Conservation (phyloP, 2,329 filamentous ascomycete genomes). For the Aspergillus carbonarius region DNA sequence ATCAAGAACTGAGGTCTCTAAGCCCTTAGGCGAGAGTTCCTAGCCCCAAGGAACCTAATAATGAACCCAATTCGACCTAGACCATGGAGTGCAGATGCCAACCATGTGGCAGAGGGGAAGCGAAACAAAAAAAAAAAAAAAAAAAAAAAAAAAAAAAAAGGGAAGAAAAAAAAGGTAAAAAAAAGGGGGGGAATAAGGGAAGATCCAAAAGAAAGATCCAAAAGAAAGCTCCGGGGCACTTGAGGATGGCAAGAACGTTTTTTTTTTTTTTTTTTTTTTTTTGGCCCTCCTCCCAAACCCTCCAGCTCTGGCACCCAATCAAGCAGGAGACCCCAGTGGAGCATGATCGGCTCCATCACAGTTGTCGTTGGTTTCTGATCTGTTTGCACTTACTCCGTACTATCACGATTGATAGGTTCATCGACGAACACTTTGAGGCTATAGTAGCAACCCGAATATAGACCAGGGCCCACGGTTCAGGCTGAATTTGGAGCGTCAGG, state of each 20-base stretch:
- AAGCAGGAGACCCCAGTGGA: background rate
- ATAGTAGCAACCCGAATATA: background rate
- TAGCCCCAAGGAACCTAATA: constrained; percentile 1
- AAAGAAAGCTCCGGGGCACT: background rate
- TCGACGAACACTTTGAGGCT: background rate
- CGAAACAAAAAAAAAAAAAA: background rate
- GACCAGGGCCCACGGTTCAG: background rate
- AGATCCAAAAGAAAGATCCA: background rate
- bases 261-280: too few species aligned
- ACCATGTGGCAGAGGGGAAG: constrained; percentile 28
- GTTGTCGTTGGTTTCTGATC: background rate
- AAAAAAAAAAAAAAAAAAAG: background rate
- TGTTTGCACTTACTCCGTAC: background rate
- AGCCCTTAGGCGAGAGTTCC: constrained; percentile 2
- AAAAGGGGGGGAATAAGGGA: too few species aligned
- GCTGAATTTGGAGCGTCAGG: background rate
- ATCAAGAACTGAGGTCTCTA: background rate
- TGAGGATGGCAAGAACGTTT: background rate
- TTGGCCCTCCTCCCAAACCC: background rate
- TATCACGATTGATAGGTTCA: background rate
- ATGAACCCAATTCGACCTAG: background rate
- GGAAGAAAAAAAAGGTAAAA: background rate
- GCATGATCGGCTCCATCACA: background rate
- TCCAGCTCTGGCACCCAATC: background rate
- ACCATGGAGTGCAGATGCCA: constrained; percentile 27